phyloP scores from a whole-genome alignment of 2,329 filamentous ascomycete species.

The Penicillium sp. region DNA sequence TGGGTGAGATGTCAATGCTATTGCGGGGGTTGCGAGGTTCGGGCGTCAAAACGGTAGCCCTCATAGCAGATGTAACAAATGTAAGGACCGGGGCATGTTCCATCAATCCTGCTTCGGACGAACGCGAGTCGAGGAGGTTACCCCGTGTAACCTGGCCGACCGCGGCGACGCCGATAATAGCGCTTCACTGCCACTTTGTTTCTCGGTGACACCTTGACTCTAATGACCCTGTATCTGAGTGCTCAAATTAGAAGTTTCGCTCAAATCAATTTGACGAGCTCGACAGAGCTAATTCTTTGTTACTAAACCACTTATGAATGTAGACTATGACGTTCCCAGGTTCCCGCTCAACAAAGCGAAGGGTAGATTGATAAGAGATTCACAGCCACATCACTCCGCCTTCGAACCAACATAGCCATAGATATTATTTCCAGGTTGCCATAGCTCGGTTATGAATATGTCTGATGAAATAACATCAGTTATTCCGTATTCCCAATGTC shows the following conservation, averaged over 20 bases:
- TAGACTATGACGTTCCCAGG: neutral
- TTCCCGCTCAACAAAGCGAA: neutral
- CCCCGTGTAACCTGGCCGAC: conserved; percentile 1
- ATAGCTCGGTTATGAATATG: neutral
- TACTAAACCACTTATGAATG: no score
- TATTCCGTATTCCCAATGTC: no score
- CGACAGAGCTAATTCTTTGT: neutral
- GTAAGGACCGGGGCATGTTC: neutral
- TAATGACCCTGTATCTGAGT: neutral
- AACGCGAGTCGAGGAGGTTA: neutral
- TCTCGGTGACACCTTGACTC: neutral
- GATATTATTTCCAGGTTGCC: neutral
- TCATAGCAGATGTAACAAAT: neutral
- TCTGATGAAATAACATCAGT: no score
- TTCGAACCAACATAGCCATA: neutral
- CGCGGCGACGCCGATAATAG: neutral
- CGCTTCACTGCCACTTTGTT: neutral
- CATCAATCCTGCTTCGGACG: neutral
- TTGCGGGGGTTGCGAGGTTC: neutral
- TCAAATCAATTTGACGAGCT: neutral
- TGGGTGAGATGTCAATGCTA: neutral
- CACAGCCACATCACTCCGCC: neutral
- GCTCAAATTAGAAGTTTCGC: neutral
- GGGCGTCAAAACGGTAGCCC: neutral
- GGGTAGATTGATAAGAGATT: neutral